phyloP scores from a whole-genome alignment of 169 alveolate species.

The Plasmodium yoelii region DNA sequence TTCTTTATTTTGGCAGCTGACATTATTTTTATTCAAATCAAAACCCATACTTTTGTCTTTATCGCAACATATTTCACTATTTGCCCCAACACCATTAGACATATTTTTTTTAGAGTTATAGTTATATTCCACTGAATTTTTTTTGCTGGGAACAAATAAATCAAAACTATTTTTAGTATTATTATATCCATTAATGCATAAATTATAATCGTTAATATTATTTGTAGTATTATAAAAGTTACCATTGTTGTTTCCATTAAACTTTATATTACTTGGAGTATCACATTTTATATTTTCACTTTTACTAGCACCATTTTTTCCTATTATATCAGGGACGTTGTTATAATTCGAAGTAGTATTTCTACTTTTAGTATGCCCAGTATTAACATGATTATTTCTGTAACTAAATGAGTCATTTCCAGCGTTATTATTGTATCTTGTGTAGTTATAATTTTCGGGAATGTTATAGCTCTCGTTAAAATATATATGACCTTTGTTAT shows the following conservation, averaged over 20 bases:
- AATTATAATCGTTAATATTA: neutral
- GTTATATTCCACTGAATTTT: too few relatives aligned
- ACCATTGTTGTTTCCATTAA: neutral
- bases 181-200: neutral
- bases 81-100: too few relatives aligned
- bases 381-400: neutral
- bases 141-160: neutral
- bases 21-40: too few relatives aligned
- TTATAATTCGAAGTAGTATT: neutral
- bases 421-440: neutral
- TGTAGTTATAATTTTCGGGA: neutral
- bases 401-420: neutral
- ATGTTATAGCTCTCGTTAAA: constrained; percentile 1
- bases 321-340: neutral
- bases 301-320: neutral
- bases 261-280: neutral
- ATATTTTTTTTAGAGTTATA: too few relatives aligned
- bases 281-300: neutral
- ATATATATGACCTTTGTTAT: constrained; percentile 1
- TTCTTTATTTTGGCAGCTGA: too few relatives aligned
- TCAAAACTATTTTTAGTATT: neutral
- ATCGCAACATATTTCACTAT: too few relatives aligned
- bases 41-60: too few relatives aligned
- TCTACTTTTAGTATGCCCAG: neutral
- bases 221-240: neutral